Evolutionary conservation across 2,329 filamentous ascomycete species (phyloP).

Genomic region (Beauveria sp.): DNA sequence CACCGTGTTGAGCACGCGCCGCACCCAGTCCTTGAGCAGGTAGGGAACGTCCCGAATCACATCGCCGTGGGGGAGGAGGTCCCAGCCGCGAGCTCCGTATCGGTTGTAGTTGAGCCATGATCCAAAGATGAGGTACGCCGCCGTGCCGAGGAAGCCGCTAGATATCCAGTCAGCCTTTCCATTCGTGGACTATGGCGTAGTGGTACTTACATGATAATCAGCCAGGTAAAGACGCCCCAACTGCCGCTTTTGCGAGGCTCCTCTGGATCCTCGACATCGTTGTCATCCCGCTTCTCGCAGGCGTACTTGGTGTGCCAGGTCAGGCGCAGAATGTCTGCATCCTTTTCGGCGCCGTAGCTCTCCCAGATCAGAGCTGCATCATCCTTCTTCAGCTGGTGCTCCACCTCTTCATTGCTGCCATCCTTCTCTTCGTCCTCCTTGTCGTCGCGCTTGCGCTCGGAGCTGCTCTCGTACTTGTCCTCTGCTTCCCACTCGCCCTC

Average conservation of each 20-base stretch:
- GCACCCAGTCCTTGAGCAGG: constrained; percentile 79
- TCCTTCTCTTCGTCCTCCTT: constrained; percentile 29
- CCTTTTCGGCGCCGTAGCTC: constrained; percentile 57
- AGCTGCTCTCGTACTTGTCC: constrained; percentile 43
- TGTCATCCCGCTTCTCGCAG: constrained; percentile 53
- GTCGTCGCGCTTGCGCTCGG: constrained; percentile 23
- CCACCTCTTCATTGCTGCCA: constrained; percentile 33
- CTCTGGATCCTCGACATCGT: constrained; percentile 30
- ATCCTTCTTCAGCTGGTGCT: constrained; percentile 46
- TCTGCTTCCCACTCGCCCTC: constrained; percentile 59
- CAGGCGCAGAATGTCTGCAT: constrained; percentile 58
- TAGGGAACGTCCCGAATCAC: constrained; percentile 89
- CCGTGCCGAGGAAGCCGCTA: constrained; percentile 76
- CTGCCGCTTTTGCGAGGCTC: constrained; percentile 42
- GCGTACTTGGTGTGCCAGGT: constrained; percentile 86
- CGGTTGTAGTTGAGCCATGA: constrained; percentile 99
- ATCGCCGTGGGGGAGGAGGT: constrained; percentile 86
- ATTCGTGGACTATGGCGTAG: too few species aligned
- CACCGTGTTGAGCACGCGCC: constrained; percentile 72
- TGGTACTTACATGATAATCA: constrained; percentile 75
- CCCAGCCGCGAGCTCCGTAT: constrained; percentile 91
- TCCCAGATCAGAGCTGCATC: constrained; percentile 66
- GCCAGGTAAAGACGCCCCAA: constrained; percentile 98
- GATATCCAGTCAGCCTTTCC: constrained; percentile 11
- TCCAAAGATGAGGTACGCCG: constrained; percentile 91